These are phyloP conservation scores for Kuraishia borneana DNA, from an alignment of 805 yeast species.

Conservation along the genomic window DNA sequence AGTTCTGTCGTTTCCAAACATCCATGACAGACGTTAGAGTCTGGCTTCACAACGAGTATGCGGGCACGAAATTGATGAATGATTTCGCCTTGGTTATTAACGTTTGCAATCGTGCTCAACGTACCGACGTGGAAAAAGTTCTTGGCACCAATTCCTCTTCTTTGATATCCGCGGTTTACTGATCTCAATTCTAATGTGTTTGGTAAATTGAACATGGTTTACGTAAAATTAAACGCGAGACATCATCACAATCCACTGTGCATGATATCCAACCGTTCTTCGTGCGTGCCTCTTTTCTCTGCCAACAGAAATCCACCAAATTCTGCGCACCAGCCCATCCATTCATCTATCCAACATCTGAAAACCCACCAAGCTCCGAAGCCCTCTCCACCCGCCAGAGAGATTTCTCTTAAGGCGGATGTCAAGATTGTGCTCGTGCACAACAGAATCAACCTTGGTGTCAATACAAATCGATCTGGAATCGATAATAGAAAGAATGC, in stretches of 20 bases:
- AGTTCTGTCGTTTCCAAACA: too few species aligned
- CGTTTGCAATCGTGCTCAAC: neutral
- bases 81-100: neutral
- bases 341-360: slow-evolving; percentile 69
- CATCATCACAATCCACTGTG: too few species aligned
- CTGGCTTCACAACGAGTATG: neutral
- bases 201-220: neutral
- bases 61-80: neutral
- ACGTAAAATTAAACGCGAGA: too few species aligned
- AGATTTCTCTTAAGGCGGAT: slow-evolving; percentile 49
- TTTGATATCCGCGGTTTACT: neutral
- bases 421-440: slow-evolving; percentile 44
- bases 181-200: neutral
- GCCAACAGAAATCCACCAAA: slow-evolving; percentile 44
- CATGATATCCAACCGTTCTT: neutral
- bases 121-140: neutral
- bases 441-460: slow-evolving; percentile 45
- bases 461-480: slow-evolving; percentile 28
- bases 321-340: slow-evolving; percentile 56
- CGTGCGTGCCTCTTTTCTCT: slow-evolving; percentile 9
- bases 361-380: slow-evolving; percentile 71
- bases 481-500: slow-evolving; percentile 9
- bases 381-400: slow-evolving; percentile 43
- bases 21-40: too few species aligned
- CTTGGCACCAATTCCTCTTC: neutral